phyloP scores from a whole-genome alignment of 2,329 filamentous ascomycete genomes.

The Colletotrichum lentis region DNA sequence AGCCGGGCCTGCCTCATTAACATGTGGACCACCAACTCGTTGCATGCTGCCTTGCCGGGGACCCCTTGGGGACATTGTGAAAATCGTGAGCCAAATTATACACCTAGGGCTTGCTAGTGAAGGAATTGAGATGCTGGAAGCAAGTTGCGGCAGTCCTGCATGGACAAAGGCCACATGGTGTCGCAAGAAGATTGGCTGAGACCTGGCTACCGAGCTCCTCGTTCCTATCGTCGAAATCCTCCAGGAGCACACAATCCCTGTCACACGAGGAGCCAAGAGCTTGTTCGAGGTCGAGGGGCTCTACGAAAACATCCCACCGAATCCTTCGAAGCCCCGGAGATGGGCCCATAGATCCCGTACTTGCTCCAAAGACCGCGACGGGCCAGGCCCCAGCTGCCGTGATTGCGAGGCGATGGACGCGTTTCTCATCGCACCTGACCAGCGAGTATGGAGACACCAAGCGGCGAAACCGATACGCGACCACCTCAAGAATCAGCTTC shows the following conservation, averaged over 20 bases:
- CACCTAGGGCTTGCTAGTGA: background rate
- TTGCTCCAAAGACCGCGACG: background rate
- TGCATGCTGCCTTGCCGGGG: background rate
- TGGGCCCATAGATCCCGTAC: background rate
- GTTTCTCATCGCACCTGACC: slow-evolving; percentile 1
- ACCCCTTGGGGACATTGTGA: background rate
- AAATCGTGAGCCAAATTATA: background rate
- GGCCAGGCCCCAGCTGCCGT: background rate
- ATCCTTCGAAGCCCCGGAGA: background rate
- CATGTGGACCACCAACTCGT: background rate
- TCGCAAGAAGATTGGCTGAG: background rate
- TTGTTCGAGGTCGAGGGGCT: background rate
- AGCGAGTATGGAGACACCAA: background rate
- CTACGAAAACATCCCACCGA: background rate
- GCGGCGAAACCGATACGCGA: background rate
- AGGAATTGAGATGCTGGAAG: background rate
- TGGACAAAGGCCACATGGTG: slow-evolving; percentile 2
- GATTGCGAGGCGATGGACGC: background rate
- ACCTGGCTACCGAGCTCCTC: background rate
- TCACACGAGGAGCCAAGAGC: background rate
- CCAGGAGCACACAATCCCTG: background rate
- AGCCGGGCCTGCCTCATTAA: background rate
- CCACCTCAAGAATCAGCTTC: background rate
- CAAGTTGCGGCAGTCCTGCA: background rate
- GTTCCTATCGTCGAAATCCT: background rate